Evolutionary conservation across 2,329 filamentous ascomycete genomes (phyloP).

Genomic region (Epichloe bromicola): DNA sequence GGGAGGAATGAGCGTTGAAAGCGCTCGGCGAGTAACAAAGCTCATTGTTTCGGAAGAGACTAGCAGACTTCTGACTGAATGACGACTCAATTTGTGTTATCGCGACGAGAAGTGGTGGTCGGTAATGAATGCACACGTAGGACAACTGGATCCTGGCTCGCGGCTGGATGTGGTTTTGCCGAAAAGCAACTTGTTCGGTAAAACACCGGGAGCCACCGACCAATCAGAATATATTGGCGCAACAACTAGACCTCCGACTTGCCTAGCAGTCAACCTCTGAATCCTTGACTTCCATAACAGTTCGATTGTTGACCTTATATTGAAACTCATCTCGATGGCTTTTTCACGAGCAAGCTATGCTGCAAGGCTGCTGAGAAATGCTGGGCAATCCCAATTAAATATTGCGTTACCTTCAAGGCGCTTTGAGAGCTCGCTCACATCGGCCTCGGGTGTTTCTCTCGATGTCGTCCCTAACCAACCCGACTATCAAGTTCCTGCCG

Average conservation of each 20-base stretch:
- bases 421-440: constrained; percentile 39
- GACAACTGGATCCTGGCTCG: constrained; percentile 14
- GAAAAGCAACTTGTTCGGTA: constrained; percentile 40
- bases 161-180: constrained; percentile 15
- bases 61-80: constrained; percentile 12
- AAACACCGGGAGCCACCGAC: constrained; percentile 28
- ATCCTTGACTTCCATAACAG: constrained; percentile 8
- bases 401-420: constrained; percentile 35
- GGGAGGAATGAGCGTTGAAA: constrained; percentile 97
- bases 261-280: background rate
- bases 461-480: constrained; percentile 48
- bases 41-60: constrained; percentile 58
- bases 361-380: constrained; percentile 37
- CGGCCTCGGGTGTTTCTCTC: constrained; percentile 25
- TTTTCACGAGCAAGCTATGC: constrained; percentile 47
- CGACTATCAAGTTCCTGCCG: constrained; percentile 67
- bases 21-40: constrained; percentile 77
- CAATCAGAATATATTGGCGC: constrained; percentile 24
- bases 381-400: constrained; percentile 24
- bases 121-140: constrained; percentile 19
- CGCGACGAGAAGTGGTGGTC: constrained; percentile 20
- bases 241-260: constrained; percentile 11
- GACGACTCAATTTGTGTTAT: constrained; percentile 17
- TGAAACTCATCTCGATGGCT: constrained; percentile 40
- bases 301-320: constrained; percentile 13